These are phyloP conservation scores for Cladosporium austrohemisphaericum DNA, from an alignment of 2,329 filamentous ascomycete species.

Conservation along the genomic window DNA sequence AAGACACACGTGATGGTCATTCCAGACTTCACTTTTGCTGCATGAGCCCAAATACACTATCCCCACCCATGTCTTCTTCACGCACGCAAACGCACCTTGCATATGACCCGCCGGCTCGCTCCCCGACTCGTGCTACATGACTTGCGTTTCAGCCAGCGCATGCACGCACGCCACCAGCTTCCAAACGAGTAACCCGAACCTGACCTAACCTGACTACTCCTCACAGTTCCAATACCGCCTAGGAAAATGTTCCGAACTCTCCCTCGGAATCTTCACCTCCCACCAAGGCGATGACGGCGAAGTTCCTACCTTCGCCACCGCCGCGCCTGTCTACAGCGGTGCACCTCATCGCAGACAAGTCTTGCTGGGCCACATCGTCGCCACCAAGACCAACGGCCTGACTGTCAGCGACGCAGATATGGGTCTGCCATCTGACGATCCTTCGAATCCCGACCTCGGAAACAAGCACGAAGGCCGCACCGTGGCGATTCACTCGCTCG, in stretches of 20 bases:
- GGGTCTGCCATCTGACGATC: conserved; percentile 55
- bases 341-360: conserved; percentile 57
- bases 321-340: conserved; percentile 57
- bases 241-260: conserved; percentile 68
- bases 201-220: conserved; percentile 2
- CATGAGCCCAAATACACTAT: too few relatives aligned
- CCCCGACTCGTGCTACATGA: conserved; percentile 2
- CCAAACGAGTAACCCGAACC: neutral
- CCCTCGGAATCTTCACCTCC: conserved; percentile 74
- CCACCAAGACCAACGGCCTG: conserved; percentile 63
- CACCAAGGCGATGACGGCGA: conserved; percentile 54
- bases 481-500: conserved; percentile 77
- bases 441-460: conserved; percentile 51
- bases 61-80: neutral
- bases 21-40: neutral
- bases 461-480: conserved; percentile 72
- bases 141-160: conserved; percentile 1
- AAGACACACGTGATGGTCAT: conserved; percentile 5
- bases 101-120: neutral
- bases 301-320: conserved; percentile 52
- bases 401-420: conserved; percentile 73
- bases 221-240: conserved; percentile 72
- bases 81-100: neutral
- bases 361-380: conserved; percentile 73
- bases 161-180: neutral